Base-by-base conservation (phyloP, 129 eudicot species). In the Tagetes patula region DNA sequence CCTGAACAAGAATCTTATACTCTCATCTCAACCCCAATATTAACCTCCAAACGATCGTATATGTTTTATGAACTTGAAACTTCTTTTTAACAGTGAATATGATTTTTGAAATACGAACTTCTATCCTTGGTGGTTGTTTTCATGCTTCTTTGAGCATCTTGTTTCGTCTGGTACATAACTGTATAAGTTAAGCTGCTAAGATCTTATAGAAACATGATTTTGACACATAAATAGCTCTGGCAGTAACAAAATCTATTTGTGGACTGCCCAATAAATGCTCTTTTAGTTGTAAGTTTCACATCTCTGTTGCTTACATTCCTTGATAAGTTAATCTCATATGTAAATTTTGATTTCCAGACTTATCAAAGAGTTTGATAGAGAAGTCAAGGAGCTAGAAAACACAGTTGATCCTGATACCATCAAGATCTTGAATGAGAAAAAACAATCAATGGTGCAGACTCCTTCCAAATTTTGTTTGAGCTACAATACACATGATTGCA, bases 341-440 rank as follows among this genome's bases (percentile, higher is more conserved):
- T 14, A 63, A 64, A 0, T 64, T 72, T 74, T 43, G 68, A 48
- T 40, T 64, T 38, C 36, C 92, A 93, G 98, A 92, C 96, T 94
- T 80, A 90, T 94, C 54, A 94, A 94, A 86, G 98, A 94, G 73
- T 94, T 86, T 67, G 98, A 94, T 75, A 81, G 94, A 84, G 97
- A 90, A 82, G 80, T 88, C 48, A 94, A 90, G 81, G 92, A 87
- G 42, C 65, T 69, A 74, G 93, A 84, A 77, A 75, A 79, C 70
- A 86, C 80, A 81, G 82, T 79, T 85, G 97, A 83, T 76, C 77
- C 94, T 45, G 85, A 79, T 69, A 86, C 91, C 58, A 86, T 75
- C 84, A 90, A 84, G 88, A 83, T 83, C 82, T 83, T 90, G 65
- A 86, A 52, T 77, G 99, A 94, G 87, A 88, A 86, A 83, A 94